A percentile compares a stretch with the other conserved stretches of the same genome.
Conservation (phyloP, 139 green algal species). For the Gonium pectorale region DNA sequence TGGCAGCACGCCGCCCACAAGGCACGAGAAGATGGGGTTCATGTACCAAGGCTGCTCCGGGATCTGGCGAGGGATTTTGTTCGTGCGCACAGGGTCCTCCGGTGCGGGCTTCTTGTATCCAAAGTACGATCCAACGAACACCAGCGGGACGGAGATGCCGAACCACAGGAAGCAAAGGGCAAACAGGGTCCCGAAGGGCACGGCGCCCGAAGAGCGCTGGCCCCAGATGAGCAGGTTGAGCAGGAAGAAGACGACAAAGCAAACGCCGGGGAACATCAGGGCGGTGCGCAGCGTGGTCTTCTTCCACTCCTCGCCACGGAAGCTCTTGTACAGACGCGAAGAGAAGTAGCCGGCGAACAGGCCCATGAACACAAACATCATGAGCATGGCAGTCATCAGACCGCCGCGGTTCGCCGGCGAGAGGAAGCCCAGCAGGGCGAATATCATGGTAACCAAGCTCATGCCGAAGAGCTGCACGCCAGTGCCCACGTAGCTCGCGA, state of each 20-base stretch:
- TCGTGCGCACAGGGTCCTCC: constrained; percentile 91
- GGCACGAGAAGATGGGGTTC: constrained; percentile 89
- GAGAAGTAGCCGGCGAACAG: constrained; percentile 94
- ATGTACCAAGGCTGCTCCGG: constrained; percentile 99
- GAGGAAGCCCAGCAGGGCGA: constrained; percentile 97
- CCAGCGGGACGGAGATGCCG: constrained; percentile 95
- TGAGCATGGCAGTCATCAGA: constrained; percentile 95
- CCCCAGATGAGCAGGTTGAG: constrained; percentile 97
- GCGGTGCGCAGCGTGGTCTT: constrained; percentile 93
- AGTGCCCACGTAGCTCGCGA: constrained; percentile 93
- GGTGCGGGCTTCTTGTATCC: constrained; percentile 82
- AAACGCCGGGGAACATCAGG: constrained; percentile 91
- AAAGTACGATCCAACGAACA: constrained; percentile 96
- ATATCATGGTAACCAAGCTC: constrained; percentile 94
- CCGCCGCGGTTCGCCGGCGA: constrained; percentile 98
- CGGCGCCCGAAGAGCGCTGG: constrained; percentile 91
- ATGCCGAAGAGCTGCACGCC: constrained; percentile 96
- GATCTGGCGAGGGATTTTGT: constrained; percentile 99
- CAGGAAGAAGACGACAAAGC: constrained; percentile 93
- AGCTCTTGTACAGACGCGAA: constrained; percentile 92
- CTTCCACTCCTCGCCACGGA: constrained; percentile 91
- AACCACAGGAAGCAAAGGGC: constrained; percentile 98
- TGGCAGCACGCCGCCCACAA: constrained; percentile 97
- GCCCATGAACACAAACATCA: constrained; percentile 99
- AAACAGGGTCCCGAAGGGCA: constrained; percentile 97